These are phyloP conservation scores for Ambrosiella beaveri DNA, from an alignment of 2,329 filamentous ascomycete species.

Conservation along the genomic window DNA sequence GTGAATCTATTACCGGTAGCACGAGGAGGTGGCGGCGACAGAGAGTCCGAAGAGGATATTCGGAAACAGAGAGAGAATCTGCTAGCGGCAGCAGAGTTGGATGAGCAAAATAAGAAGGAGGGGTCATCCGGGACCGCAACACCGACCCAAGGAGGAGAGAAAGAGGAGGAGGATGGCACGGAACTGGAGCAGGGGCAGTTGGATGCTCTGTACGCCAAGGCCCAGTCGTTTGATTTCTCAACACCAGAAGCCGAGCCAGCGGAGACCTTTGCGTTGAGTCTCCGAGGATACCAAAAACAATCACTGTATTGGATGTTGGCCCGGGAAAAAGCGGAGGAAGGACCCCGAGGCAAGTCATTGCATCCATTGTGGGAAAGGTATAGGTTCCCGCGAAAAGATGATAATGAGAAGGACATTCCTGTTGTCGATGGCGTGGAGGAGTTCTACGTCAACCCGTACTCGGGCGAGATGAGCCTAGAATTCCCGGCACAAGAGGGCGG, in stretches of 20 bases:
- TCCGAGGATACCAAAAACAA: conserved; percentile 90
- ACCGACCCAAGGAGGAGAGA: neutral
- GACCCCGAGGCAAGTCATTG: conserved; percentile 63
- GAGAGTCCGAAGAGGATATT: conserved; percentile 17
- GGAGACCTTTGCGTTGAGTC: conserved; percentile 60
- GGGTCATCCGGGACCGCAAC: neutral
- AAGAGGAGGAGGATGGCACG: conserved; percentile 59
- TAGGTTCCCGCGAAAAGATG: conserved; percentile 70
- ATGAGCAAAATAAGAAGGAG: conserved; percentile 43
- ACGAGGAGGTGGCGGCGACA: conserved; percentile 46
- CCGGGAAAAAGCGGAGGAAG: conserved; percentile 69
- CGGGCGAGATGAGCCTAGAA: conserved; percentile 76
- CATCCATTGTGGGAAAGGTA: conserved; percentile 98
- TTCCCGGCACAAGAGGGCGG: conserved; percentile 91
- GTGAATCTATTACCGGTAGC: conserved; percentile 63
- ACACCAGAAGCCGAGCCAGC: conserved; percentile 77
- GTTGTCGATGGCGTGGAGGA: conserved; percentile 38
- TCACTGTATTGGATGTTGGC: conserved; percentile 90
- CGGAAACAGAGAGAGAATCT: conserved; percentile 71
- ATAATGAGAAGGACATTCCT: conserved; percentile 62
- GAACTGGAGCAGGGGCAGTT: conserved; percentile 93
- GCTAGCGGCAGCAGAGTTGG: conserved; percentile 72
- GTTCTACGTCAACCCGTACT: conserved; percentile 96
- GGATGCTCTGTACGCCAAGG: conserved; percentile 84
- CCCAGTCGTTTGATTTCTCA: conserved; percentile 88